Evolutionary conservation across 1,139 yeast genomes (phyloP), one percentile per base, ranked within the genome.

Genomic region (Debaryomycetaceae sp.): DNA sequence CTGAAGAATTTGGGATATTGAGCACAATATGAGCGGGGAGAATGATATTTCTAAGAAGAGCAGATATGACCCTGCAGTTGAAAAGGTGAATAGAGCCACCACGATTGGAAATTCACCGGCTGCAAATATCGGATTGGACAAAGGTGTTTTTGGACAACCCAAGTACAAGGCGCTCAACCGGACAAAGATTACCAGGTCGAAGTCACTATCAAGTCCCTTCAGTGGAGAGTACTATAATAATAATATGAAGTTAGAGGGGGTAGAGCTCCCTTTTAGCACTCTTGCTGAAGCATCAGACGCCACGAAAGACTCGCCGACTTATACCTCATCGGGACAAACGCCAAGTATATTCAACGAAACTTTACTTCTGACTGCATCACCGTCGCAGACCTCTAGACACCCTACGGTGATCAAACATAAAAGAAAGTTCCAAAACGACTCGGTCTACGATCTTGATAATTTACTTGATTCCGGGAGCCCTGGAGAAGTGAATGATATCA

Each of bases 331-430:
- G 4, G 41, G 38, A 6, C 48, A 47, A 33, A 40, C 42, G 26
- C 56, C 49, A 30, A 54, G 59, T 41, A 30, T 46, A 3, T 50
- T 56, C 35, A 56, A 56, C 38, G 58, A 41, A 9, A 52, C 60
- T 5, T 41, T 55, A 30, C 30, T 53, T 4, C 51, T 50, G 43
- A 36, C 52, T 3, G 44, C 49, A 4, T 49, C 57, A 4, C 49
- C 52, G 5, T 33, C 33, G 26, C 28, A 37, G 9, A 31, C 34
- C 9, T 38, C 45, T n/a, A 38, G 52, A 36, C 36, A 44, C 39
- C 43, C 53, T 8, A 49, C 55, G 4, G 51, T 50, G 5, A 43
- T 53, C 26, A 43, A 40, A 30, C 39, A 45, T 8, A 41, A 41
- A 24, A 17, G 15, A 17, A 30, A 35, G 15, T 3, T 11, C 26